phyloP scores from a whole-genome alignment of 768 basidiomycete species.

The Termitomyces bulborhizus region DNA sequence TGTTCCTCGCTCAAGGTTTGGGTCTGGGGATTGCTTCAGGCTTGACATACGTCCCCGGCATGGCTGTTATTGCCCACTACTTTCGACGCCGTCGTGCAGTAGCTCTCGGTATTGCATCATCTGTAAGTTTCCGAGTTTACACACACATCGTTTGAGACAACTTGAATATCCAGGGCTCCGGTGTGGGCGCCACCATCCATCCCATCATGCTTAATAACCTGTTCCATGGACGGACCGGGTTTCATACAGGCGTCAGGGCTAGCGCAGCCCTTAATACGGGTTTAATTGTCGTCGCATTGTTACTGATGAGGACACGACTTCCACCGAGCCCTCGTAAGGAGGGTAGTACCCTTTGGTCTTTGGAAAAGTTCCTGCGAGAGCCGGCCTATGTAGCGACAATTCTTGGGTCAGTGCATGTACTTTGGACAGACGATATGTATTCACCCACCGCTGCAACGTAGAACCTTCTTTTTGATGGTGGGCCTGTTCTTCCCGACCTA shows the following conservation, averaged over 20 bases:
- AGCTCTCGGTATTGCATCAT: constrained; percentile 44
- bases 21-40: constrained; percentile 41
- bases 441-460: constrained; percentile 3
- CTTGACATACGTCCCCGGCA: constrained; percentile 38
- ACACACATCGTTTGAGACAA: not conserved
- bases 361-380: constrained; percentile 32
- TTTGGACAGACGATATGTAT: not conserved
- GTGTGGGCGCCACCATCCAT: constrained; percentile 55
- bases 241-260: constrained; percentile 40
- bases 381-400: constrained; percentile 35
- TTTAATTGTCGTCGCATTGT: constrained; percentile 2
- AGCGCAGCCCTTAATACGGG: constrained; percentile 17
- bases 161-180: constrained; percentile 30
- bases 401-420: constrained; percentile 24
- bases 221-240: constrained; percentile 41
- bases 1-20: constrained; percentile 44
- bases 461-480: constrained; percentile 26
- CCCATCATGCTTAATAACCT: constrained; percentile 61
- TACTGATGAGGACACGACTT: constrained; percentile 34
- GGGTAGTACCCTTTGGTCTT: constrained; percentile 20
- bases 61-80: constrained; percentile 43
- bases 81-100: constrained; percentile 39
- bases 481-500: constrained; percentile 50
- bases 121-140: constrained; percentile 18
- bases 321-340: constrained; percentile 27